Evolutionary conservation across 495 filamentous ascomycete genomes (phyloP).

Genomic region (Aspergillus ellipticus): DNA sequence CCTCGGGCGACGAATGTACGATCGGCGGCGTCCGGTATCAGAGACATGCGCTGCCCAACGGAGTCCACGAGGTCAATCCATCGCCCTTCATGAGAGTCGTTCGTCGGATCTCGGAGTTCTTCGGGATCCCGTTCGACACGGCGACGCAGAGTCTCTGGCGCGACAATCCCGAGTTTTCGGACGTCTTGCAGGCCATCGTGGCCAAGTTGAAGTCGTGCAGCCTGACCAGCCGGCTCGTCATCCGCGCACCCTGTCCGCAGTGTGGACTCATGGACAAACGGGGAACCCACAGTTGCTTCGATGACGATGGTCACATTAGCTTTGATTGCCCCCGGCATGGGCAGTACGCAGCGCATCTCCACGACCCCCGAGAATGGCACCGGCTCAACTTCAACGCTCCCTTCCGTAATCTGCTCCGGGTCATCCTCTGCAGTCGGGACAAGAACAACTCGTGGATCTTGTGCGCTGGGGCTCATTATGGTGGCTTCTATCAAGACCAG

Average conservation of each 20-base stretch:
- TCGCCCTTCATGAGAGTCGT: constrained; percentile 16
- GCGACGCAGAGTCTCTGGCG: constrained; percentile 15
- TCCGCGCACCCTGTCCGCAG: constrained; percentile 21
- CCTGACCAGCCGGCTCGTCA: constrained; percentile 19
- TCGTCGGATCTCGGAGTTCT: constrained; percentile 12
- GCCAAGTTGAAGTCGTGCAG: constrained; percentile 12
- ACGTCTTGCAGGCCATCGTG: constrained; percentile 9
- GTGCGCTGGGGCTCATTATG: constrained; percentile 27
- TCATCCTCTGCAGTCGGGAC: constrained; percentile 7
- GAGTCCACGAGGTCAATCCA: constrained; percentile 4
- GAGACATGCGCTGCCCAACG: constrained; percentile 15
- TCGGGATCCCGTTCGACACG: constrained; percentile 15
- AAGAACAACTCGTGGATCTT: constrained; percentile 11
- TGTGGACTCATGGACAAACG: constrained; percentile 27
- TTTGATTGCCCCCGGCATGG: constrained; percentile 16
- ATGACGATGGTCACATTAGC: constrained; percentile 10
- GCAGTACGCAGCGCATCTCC: constrained; percentile 8
- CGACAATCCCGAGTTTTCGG: constrained; percentile 12
- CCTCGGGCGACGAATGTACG: constrained; percentile 6
- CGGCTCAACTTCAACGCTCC: constrained; percentile 24
- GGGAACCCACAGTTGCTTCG: constrained; percentile 19
- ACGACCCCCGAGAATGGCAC: constrained; percentile 9
- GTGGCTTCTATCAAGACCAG: constrained; percentile 27
- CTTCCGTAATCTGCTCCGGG: constrained; percentile 19
- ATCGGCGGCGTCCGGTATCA: constrained; percentile 24